A percentile compares a stretch with the other conserved stretches of the same genome.
Evolutionary conservation across 352 stramenopile species (phyloP).

Genomic region (Phytophthora pini): DNA sequence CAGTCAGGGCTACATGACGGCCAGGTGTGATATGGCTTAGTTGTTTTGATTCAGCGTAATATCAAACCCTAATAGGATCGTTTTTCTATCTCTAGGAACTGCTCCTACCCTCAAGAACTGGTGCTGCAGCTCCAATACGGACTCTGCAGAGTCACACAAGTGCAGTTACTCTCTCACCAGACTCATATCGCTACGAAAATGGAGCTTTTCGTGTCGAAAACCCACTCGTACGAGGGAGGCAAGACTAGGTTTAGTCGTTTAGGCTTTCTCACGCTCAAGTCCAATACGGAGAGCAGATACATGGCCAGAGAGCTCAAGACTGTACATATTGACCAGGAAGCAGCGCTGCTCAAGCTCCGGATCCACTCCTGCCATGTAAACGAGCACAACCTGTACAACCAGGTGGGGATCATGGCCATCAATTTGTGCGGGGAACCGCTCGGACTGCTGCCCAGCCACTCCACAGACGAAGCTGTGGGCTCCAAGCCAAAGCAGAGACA

Average conservation of each 20-base stretch:
- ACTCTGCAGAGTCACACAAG: constrained; percentile 73
- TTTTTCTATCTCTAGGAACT: constrained; percentile 66
- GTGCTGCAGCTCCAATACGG: constrained; percentile 83
- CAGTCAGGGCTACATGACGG: constrained; percentile 81
- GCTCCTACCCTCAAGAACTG: constrained; percentile 94
- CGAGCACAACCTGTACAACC: constrained; percentile 89
- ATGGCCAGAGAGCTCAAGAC: constrained; percentile 93
- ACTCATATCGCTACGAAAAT: constrained; percentile 93
- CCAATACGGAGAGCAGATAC: constrained; percentile 86
- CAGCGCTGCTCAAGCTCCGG: constrained; percentile 88
- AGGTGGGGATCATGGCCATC: constrained; percentile 93
- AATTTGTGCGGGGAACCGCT: constrained; percentile 82
- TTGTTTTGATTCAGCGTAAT: neutral
- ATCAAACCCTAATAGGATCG: constrained; percentile 8
- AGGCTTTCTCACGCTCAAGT: constrained; percentile 85
- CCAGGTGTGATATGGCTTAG: constrained; percentile 44
- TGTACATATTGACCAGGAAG: constrained; percentile 90
- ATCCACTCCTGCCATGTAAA: constrained; percentile 92
- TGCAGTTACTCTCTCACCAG: constrained; percentile 93
- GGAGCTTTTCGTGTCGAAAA: constrained; percentile 88
- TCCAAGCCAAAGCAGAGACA: constrained; percentile 32
- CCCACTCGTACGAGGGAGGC: constrained; percentile 38
- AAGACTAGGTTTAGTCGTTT: constrained; percentile 77
- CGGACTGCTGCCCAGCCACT: constrained; percentile 58
- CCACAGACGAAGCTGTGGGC: constrained; percentile 43